Conservation (phyloP, 2,329 filamentous ascomycete genomes). For the Pyrenophora seminiperda region DNA sequence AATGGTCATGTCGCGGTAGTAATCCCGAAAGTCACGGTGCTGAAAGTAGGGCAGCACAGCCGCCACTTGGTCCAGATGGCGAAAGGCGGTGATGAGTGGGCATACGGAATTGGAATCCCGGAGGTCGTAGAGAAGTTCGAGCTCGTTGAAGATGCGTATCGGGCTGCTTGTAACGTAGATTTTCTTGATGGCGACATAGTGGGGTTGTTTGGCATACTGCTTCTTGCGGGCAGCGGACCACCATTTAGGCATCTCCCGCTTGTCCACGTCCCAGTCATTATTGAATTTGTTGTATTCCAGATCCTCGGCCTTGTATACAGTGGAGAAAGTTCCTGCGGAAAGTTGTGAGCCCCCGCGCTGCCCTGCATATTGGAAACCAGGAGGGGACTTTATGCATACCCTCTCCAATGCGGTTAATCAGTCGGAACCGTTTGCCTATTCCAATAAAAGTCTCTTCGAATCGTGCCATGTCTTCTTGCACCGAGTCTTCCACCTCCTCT, state of each 20-base stretch:
- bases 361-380: conserved; percentile 37
- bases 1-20: conserved; percentile 89
- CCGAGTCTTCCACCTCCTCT: conserved; percentile 69
- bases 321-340: conserved; percentile 85
- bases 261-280: conserved; percentile 83
- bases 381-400: conserved; percentile 61
- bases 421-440: conserved; percentile 80
- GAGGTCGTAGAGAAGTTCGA: conserved; percentile 89
- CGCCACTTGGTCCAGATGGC: conserved; percentile 90
- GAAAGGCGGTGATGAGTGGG: conserved; percentile 95
- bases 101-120: conserved; percentile 84
- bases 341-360: conserved; percentile 31
- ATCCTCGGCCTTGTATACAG: conserved; percentile 98
- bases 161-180: conserved; percentile 99
- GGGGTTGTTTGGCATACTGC: conserved; percentile 58
- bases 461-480: conserved; percentile 84
- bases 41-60: conserved; percentile 95
- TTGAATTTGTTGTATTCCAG: conserved; percentile 80
- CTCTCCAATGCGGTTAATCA: conserved; percentile 97
- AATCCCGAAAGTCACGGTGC: conserved; percentile 91
- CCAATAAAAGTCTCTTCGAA: conserved; percentile 82
- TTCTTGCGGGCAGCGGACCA: conserved; percentile 67
- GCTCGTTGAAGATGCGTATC: conserved; percentile 90
- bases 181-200: conserved; percentile 97
- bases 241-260: conserved; percentile 69